Conservation (phyloP, 352 stramenopile genomes). For the Pythium angustatum region DNA sequence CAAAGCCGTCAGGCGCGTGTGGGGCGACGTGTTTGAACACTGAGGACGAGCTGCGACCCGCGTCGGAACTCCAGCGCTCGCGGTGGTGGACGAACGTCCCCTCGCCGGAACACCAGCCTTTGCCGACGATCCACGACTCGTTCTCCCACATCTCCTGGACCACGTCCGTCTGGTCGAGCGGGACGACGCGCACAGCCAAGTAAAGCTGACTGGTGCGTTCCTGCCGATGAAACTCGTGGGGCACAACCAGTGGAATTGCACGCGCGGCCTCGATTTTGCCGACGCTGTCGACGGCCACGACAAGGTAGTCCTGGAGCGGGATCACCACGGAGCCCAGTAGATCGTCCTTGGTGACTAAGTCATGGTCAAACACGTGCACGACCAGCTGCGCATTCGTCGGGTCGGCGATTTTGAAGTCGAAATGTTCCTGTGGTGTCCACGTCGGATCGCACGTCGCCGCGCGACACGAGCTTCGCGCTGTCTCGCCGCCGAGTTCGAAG, state of each 20-base stretch:
- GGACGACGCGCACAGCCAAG: constrained; percentile 28
- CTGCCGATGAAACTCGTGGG: constrained; percentile 10
- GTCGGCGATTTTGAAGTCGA: constrained; percentile 39
- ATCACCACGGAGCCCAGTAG: constrained; percentile 31
- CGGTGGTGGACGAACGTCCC: constrained; percentile 18
- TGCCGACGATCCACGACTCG: constrained; percentile 30
- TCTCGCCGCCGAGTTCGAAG: constrained; percentile 29
- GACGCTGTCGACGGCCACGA: not conserved
- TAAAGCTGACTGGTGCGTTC: constrained; percentile 22
- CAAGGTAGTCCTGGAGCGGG: constrained; percentile 26
- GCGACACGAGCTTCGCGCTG: constrained; percentile 30
- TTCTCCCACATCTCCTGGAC: constrained; percentile 45
- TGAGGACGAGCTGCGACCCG: constrained; percentile 27
- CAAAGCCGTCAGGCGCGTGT: constrained; percentile 23
- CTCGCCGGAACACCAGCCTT: constrained; percentile 31
- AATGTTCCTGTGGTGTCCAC: constrained; percentile 37
- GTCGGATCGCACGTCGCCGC: constrained; percentile 30
- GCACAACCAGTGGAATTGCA: constrained; percentile 28
- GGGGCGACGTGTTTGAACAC: constrained; percentile 32
- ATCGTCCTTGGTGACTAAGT: constrained; percentile 32
- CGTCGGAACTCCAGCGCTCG: constrained; percentile 30
- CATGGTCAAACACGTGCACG: constrained; percentile 37
- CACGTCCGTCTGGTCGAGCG: constrained; percentile 25
- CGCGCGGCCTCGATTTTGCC: not conserved
- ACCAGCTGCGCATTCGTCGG: constrained; percentile 14